These are phyloP conservation scores for Sporothrix curviconia DNA, from an alignment of 2,329 filamentous ascomycete species.

Conservation along the genomic window DNA sequence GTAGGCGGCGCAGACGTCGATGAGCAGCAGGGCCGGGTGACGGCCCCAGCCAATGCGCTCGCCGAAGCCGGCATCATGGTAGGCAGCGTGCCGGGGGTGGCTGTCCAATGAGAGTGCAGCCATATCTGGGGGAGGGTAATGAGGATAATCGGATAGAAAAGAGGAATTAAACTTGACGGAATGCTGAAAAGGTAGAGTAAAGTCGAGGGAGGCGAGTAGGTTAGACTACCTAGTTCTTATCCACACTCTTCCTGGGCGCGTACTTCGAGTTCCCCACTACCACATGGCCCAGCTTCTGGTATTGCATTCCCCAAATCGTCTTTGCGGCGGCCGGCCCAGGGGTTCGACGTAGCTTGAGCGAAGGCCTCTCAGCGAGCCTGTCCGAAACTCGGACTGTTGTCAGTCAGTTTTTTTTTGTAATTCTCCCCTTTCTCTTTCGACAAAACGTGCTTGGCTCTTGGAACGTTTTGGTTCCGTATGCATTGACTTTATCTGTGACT, in stretches of 20 bases:
- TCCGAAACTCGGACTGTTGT: no score
- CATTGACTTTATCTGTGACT: background rate
- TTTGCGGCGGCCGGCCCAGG: no score
- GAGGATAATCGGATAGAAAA: background rate
- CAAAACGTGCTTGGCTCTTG: no score
- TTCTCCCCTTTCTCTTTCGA: no score
- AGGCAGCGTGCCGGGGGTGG: slow-evolving; percentile 19
- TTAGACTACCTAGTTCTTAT: background rate
- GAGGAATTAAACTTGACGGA: background rate
- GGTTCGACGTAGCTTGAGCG: no score
- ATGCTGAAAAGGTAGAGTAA: background rate
- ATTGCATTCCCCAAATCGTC: no score
- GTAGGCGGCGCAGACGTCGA: slow-evolving; percentile 43
- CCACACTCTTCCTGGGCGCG: background rate
- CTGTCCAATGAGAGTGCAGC: background rate
- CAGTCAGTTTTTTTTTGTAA: no score
- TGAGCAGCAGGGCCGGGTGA: slow-evolving; percentile 36
- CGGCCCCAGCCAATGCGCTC: slow-evolving; percentile 38
- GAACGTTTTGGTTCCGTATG: no score
- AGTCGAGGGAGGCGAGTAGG: background rate
- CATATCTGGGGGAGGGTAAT: background rate
- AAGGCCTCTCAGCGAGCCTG: no score
- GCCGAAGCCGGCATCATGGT: slow-evolving; percentile 32
- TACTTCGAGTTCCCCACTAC: background rate
- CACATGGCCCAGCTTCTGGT: no score